A percentile compares a stretch with the other conserved stretches of the same genome.
These are phyloP conservation scores for Camellia sinensis DNA, from an alignment of 148 eudicot genomes.

Conservation along the genomic window DNA sequence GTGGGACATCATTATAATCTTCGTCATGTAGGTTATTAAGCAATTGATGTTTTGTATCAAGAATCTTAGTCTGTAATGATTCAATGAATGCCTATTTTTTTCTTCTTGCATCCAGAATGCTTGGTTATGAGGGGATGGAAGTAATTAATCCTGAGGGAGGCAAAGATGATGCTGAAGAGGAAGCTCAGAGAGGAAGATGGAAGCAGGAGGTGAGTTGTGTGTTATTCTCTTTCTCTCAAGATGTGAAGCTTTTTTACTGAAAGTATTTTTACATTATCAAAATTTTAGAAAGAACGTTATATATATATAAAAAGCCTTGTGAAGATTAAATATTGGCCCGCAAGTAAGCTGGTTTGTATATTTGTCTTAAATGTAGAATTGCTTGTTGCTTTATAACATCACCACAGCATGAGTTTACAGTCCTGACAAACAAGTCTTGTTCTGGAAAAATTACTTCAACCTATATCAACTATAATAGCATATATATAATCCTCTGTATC, in stretches of 20 bases:
- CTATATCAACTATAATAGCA: background rate
- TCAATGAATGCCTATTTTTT: background rate
- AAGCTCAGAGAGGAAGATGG: conserved; percentile 94
- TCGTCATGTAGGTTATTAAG: no score
- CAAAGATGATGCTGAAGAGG: conserved; percentile 85
- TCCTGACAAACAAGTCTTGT: background rate
- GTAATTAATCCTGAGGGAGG: conserved; percentile 98
- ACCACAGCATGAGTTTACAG: background rate
- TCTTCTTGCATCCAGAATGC: conserved; percentile 38
- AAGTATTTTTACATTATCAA: background rate
- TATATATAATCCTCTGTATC: background rate
- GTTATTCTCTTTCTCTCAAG: background rate
- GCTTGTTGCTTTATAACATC: background rate
- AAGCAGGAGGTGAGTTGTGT: conserved; percentile 66
- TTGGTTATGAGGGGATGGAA: conserved; percentile 84
- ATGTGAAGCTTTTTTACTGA: background rate
- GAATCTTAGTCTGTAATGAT: no score
- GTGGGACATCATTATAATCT: no score
- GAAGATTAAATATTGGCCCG: background rate
- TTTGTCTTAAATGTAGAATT: background rate
- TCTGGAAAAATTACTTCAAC: background rate
- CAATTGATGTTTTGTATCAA: no score
- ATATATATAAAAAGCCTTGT: background rate
- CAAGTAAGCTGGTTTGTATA: background rate
- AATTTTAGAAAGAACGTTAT: background rate